Evolutionary conservation across 805 yeast genomes (phyloP).

Genomic region (Candida gorgasii): DNA sequence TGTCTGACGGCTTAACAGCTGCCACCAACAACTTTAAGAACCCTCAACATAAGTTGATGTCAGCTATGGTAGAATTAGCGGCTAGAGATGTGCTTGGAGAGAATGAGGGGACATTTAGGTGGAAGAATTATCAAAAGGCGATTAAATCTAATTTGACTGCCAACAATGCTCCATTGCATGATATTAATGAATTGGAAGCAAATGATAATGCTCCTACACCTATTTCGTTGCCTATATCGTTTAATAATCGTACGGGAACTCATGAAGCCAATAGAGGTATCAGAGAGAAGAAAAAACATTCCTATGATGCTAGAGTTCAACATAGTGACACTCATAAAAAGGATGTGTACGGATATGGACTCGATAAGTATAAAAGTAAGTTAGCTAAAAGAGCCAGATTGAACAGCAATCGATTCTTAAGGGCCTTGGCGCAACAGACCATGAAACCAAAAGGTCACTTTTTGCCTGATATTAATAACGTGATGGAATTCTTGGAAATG

Average conservation of each 20-base stretch:
- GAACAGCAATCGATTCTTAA: conserved; percentile 56
- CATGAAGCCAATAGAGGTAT: conserved; percentile 77
- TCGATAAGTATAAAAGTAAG: conserved; percentile 57
- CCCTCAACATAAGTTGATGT: conserved; percentile 37
- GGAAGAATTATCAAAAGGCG: conserved; percentile 35
- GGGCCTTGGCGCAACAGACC: conserved; percentile 54
- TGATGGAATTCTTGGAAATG: conserved; percentile 54
- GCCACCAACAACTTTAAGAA: conserved; percentile 45
- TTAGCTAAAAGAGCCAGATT: conserved; percentile 51
- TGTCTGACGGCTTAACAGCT: conserved; percentile 43
- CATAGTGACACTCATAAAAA: conserved; percentile 61
- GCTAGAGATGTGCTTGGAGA: conserved; percentile 63
- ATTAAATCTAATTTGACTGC: conserved; percentile 17
- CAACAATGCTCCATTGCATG: conserved; percentile 23
- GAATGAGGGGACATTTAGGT: conserved; percentile 48
- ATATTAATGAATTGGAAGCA: conserved; percentile 26
- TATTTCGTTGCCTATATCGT: conserved; percentile 52
- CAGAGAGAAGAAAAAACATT: conserved; percentile 76
- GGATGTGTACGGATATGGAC: conserved; percentile 79
- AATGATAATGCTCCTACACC: conserved; percentile 30
- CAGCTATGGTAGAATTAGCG: conserved; percentile 76
- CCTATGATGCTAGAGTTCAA: conserved; percentile 79
- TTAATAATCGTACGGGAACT: conserved; percentile 82
- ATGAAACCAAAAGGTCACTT: conserved; percentile 37
- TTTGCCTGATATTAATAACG: conserved; percentile 60